Conservation (phyloP, 2,329 filamentous ascomycete species). For the Trichoderma lentiforme region DNA sequence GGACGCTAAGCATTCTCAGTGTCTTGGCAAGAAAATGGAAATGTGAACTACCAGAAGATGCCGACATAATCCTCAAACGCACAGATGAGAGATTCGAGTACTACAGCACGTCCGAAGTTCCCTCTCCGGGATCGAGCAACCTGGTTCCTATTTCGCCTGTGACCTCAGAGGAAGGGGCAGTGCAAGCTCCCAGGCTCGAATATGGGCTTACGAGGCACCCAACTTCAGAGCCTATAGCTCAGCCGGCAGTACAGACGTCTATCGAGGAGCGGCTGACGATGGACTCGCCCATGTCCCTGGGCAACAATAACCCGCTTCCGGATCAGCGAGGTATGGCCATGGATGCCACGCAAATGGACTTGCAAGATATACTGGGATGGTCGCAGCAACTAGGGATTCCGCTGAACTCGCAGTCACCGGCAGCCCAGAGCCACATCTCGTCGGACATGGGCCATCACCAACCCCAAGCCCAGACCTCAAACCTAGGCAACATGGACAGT, state of each 20-base stretch:
- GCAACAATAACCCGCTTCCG: background rate
- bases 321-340: constrained; percentile 16
- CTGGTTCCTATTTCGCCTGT: constrained; percentile 27
- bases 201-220: constrained; percentile 37
- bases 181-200: constrained; percentile 27
- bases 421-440: constrained; percentile 10
- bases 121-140: constrained; percentile 47
- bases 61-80: constrained; percentile 68
- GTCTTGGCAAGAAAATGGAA: constrained; percentile 87
- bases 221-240: constrained; percentile 27
- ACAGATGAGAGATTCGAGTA: constrained; percentile 77
- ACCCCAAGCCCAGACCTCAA: constrained; percentile 20
- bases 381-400: constrained; percentile 7
- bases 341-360: constrained; percentile 24
- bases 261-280: constrained; percentile 19
- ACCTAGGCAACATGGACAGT: constrained; percentile 41
- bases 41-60: constrained; percentile 82
- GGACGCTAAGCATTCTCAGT: constrained; percentile 80
- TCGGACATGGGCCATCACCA: constrained; percentile 24
- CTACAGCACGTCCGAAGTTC: constrained; percentile 60
- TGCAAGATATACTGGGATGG: constrained; percentile 30
- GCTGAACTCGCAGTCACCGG: background rate
- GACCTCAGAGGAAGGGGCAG: constrained; percentile 28
- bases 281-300: constrained; percentile 16
- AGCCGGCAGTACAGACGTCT: constrained; percentile 17